Evolutionary conservation across 1,284 basidiomycete genomes (phyloP), one percentile per base, ranked within the genome.

Genomic region (Anthracocystis walkeri): DNA sequence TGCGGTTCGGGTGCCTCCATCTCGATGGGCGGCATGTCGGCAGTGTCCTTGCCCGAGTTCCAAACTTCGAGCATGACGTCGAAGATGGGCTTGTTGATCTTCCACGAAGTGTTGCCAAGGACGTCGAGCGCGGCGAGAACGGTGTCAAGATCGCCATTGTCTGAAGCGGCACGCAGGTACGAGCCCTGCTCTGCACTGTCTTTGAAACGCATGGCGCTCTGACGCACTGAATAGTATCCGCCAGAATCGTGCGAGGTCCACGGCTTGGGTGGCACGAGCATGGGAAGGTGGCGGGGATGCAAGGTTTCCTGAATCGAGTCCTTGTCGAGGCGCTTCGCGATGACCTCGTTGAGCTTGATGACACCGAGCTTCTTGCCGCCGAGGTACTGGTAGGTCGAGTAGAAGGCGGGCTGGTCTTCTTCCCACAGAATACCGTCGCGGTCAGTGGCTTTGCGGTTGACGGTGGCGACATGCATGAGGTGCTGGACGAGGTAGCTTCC

Each of bases 201-300:
- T 86, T 97, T 97, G 87, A 92, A 95, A 4, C 95, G 93, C 94
- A 98, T 97, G 42, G 78, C 78, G 42, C 70, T 77, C 52, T 77
- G 81, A 23, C 72, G 71, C 35, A 78, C 73, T 33, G 78, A 78
- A 35, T 95, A 87, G 85, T 98, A 98, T 2, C 92, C 94, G 16
- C 96, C 97, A 45, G 91, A 88, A 67, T 93, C 90, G 80, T 91
- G 89, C 62, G 88, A 88, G 1, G 92, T 85, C 96, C 96, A 99
- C 0, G 93, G 92, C 77, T 91, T 91, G 1, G 97, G 96, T 65
- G 91, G 91, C 23, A 97, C 90, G 2, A 99, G 89, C 96, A 99
- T 99, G 8, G 96, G 96, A 49, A 99, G 88, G 85, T 97, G 93
- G 8, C 95, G 92, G 16, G 96, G 94, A 85, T 96, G 94, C 11